Base-by-base conservation (phyloP, 2,329 filamentous ascomycete species). In the Scedosporium boydii region DNA sequence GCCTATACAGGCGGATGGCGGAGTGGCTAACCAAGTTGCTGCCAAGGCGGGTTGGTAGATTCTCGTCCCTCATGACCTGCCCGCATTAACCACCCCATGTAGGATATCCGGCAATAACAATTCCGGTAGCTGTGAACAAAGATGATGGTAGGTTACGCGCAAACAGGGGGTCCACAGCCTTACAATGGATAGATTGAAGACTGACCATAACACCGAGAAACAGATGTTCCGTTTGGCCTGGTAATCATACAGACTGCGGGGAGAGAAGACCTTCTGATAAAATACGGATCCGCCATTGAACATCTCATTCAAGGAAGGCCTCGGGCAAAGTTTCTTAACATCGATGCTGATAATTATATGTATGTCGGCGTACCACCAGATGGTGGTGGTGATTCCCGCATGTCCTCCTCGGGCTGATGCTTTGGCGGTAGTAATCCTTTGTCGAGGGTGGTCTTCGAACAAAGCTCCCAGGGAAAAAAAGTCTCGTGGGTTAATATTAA, bases 21-120 rank as follows among this genome's bases (percentile, higher is more conserved):
- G 81, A 0, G 86, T 89, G 70, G 82, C 83, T 3, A 85, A 85
- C 65, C 85, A 90, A 72, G 82, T 90, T 64, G 86, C 87, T 0
- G 89, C 89, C 0, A 87, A 91, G 73, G 89, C 89, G 4, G 88
- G 88, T 61, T 9, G 1, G 59, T 56, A 27, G 4, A 26, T 60
- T 48, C 42, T n/a, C 10, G 9, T n/a, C 16, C 16, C 16, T 27
- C 34, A 9, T 23, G 51, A 51, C 0, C 91, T 91, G 69, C 88
- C 88, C 0, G 80, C 89, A 69, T 78, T 91, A 59, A 90, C 88
- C 0, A 70, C 92, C 1, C 89, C 89, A 0, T 27, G 18, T 23
- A 61, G 59, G 59, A 0, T 92, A 91, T 69, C 89, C 88, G 0
- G 80, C 89, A 69, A 78, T 91, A 59, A 90, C 88, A 0, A 70